Base-by-base conservation (phyloP, 106 monocot species). In the Dendrobium catenatum region DNA sequence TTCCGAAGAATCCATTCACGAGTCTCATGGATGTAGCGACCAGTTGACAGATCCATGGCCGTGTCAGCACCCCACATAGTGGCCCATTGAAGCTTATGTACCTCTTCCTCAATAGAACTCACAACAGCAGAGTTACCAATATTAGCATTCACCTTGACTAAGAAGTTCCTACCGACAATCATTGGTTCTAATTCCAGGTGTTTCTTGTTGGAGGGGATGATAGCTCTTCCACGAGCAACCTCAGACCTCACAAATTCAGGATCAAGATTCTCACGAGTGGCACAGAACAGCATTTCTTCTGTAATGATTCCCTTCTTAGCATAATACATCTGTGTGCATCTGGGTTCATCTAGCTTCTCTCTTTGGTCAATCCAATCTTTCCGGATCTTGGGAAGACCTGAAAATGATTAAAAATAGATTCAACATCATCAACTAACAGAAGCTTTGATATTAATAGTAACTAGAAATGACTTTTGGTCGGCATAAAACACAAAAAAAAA, bases 271-370 rank as follows among this genome's bases (percentile, higher is more conserved):
- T 97, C 97, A 68, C 97, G 89, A 66, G 85, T 77, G 20, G 97
- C 94, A 84, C 94, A 97, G 79, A 83, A 97, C 77, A 94, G 44
- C 97, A 97, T 97, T 76, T 97, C 97, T 83, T 97, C 97, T 24
- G 94, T 94, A 85, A 97, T 87, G 73, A 97, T 88, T 78, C 92
- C 97, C 75, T 93, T 85, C 83, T 94, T 97, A 44, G 97, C 97
- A 82, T 89, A 97, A 77, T 83, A 97, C 97, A 97, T 97, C 83
- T 97, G 97, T 44, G 97, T 97, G 84, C 80, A 92, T 84, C 94
- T 89, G 1, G 94, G 94, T 77, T 72, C 83, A 81, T 90, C 92
- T 59, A 92, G 58, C 47, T 84, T 49, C 76, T 88, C 97, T 72
- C 97, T 83, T 81, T 78, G 86, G 9, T 84, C 84, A 76, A 93